Base-by-base conservation (phyloP, 495 filamentous ascomycete species). In the Penicillium egyptiacum region DNA sequence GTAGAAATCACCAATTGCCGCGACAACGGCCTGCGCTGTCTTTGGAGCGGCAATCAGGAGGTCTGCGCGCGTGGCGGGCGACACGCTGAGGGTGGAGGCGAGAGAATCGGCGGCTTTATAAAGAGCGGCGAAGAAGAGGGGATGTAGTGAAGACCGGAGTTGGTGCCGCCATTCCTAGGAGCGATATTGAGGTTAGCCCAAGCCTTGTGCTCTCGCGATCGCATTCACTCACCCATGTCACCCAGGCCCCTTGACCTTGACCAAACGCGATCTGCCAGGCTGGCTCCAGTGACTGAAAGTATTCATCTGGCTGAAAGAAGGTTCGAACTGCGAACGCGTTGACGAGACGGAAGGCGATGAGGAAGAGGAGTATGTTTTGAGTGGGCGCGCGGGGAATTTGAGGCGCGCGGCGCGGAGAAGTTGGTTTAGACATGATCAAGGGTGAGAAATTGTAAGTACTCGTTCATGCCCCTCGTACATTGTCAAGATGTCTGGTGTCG, bases 291-390 rank as follows among this genome's bases (percentile, higher is more conserved):
- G 92, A 89, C 67, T 99, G 94, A 61, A 92, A 99, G 77, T 89
- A 98, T 70, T 99, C 94, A 76, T 99, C 94, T n/a, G 94, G 94
- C 70, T 99, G 94, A 76, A 99, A 99, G 70, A 96, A 99, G n/a
- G 94, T 98, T 48, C 84, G 80, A 39, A 95, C 77, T 48, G 77
- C 83, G 54, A 96, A 76, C n/a, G 92, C 86, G 73, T 98, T 97
- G 68, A 90, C 65, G 49, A 96, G 81, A 52, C 94, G 91, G 47
- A 97, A 80, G 12, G 82, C 82, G 54, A 96, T 63, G 20, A 97
- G 83, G 40, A 84, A 77, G 40, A 83, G 73, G 49, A 89, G 76
- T 53, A 86, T 72, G 50, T 73, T 69, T 35, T 57, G 63, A 30
- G 52, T 20, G 5, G 60, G 44, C 26, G 44, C 53, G 9, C 39